A percentile compares a stretch with the other conserved stretches of the same genome.
Conservation (phyloP, 805 yeast species). For the Saturnispora gosingensis region DNA sequence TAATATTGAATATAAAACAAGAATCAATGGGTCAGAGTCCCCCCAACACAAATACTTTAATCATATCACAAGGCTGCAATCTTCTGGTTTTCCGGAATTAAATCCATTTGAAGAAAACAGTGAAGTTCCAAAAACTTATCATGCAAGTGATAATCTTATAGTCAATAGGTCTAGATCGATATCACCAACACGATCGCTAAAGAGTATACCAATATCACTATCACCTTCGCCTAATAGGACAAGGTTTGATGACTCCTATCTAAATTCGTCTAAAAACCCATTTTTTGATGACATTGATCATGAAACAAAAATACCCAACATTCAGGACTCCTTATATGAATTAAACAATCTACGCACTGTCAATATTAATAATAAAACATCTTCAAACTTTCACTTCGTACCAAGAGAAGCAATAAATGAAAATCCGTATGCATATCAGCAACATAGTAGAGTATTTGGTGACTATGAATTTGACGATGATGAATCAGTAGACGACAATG, state of each 20-base stretch:
- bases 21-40: neutral
- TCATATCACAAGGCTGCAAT: neutral
- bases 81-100: neutral
- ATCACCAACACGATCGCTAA: slow-evolving; percentile 14
- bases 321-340: neutral
- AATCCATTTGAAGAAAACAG: slow-evolving; percentile 3
- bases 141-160: slow-evolving; percentile 2
- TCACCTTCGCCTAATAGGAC: slow-evolving; percentile 17
- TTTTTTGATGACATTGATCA: neutral
- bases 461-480: slow-evolving; percentile 22
- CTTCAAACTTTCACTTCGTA: neutral
- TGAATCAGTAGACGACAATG: slow-evolving; percentile 13
- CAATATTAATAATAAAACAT: neutral
- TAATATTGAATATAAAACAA: neutral
- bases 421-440: slow-evolving; percentile 3
- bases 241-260: slow-evolving; percentile 1
- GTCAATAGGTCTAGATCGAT: slow-evolving; percentile 11
- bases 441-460: slow-evolving; percentile 14
- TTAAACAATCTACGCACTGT: neutral
- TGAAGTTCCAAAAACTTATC: slow-evolving; percentile 3
- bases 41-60: slow-evolving; percentile 6
- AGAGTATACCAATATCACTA: neutral
- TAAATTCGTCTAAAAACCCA: neutral
- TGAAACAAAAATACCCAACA: neutral
- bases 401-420: neutral